Base-by-base conservation (phyloP, 768 basidiomycete species). In the Trametes elegans region DNA sequence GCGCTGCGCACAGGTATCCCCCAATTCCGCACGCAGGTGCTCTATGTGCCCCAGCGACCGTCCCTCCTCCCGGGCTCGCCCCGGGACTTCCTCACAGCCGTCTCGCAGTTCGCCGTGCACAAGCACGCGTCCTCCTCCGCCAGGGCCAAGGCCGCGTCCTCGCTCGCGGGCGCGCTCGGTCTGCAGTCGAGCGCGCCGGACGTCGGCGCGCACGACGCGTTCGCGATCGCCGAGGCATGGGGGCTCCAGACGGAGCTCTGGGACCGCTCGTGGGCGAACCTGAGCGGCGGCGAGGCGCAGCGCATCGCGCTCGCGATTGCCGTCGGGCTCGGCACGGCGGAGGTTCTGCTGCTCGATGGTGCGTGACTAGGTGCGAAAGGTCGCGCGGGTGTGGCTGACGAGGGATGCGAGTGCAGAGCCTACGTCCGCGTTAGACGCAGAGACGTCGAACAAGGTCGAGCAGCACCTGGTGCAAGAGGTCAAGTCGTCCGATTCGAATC, bases 211-310 rank as follows among this genome's bases (percentile, higher is more conserved):
- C 52, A 67, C 61, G 51, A 74, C 31, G 78, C 83, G 0, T 62
- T 84, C 34, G 76, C 81, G 7, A 70, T 91, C 14, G 80, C 84
- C 5, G 71, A 73, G 44, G 61, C 71, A 7, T 94, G 90, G 89
- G 86, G 82, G 3, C 73, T 93, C 32, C 79, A 83, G 5, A 63
- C 73, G 2, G 76, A 80, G 38, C 75, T 94, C 19, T 95, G 93
- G 92, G 80, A 83, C 55, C 76, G 92, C 28, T 77, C 79, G 11
- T 96, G 93, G 93, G 70, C 80, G 8, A 83, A 80, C 40, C 71
- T 96, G 63, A 92, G 89, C 61, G 93, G 92, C 1, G 93, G 93
- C 16, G 93, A 96, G 68, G 79, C 83, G 1, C 93, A 96, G 68
- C 76, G 93, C 42, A 80, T 94, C n/a, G 81, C 85, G 9, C 68